These are phyloP conservation scores for Mycosphaerelloides madeirae DNA, from an alignment of 2,329 filamentous ascomycete genomes.

Conservation along the genomic window DNA sequence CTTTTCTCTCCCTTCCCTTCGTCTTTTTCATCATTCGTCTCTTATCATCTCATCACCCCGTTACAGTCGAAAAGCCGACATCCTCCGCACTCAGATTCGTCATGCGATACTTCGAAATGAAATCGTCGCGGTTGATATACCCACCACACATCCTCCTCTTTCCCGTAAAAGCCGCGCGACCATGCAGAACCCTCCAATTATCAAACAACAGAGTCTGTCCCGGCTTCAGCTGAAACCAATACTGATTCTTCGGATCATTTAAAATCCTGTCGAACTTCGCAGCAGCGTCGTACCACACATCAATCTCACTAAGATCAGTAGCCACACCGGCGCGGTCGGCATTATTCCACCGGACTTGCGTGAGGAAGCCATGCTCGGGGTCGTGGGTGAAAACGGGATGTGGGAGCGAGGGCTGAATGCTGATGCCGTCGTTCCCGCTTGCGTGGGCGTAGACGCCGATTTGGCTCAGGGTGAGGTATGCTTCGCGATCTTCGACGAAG, in stretches of 20 bases:
- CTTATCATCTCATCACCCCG: conserved; percentile 20
- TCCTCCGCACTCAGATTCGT: conserved; percentile 53
- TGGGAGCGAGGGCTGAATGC: conserved; percentile 64
- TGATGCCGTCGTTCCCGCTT: conserved; percentile 79
- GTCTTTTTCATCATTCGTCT: not conserved
- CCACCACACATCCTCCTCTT: conserved; percentile 83
- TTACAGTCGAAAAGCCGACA: conserved; percentile 29
- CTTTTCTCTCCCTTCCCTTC: not conserved
- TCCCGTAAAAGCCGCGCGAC: conserved; percentile 75
- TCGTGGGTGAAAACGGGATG: conserved; percentile 69
- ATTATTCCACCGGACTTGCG: conserved; percentile 86
- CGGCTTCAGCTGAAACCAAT: conserved; percentile 75
- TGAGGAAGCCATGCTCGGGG: conserved; percentile 39
- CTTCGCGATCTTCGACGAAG: conserved; percentile 47
- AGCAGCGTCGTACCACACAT: conserved; percentile 75
- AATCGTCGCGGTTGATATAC: conserved; percentile 81
- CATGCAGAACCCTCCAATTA: conserved; percentile 92
- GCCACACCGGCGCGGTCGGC: conserved; percentile 73
- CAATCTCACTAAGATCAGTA: conserved; percentile 41
- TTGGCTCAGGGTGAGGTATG: conserved; percentile 55
- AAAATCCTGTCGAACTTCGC: conserved; percentile 66
- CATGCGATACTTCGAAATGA: conserved; percentile 68
- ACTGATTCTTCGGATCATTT: conserved; percentile 60
- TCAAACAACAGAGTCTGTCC: conserved; percentile 83
- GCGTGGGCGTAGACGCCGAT: conserved; percentile 70